Evolutionary conservation across 176 grass and related monocot genomes (phyloP).

Genomic region (Elaeis guineensis): DNA sequence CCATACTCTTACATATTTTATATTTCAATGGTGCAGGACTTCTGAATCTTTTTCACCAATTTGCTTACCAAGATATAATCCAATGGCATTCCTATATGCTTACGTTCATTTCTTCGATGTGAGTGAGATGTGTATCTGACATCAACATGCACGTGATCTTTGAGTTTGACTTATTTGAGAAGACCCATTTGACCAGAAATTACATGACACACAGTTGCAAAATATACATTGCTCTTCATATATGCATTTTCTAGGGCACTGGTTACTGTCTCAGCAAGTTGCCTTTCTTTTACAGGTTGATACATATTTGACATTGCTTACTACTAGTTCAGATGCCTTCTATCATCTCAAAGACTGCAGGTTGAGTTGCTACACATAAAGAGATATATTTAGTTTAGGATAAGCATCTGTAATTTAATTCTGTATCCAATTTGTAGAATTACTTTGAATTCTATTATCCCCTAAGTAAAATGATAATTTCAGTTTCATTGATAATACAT

Average conservation of each 20-base stretch:
- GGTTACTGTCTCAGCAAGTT: constrained; percentile 23
- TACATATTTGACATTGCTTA: constrained; percentile 73
- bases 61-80: constrained; percentile 98
- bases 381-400: too few species aligned
- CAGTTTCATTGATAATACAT: constrained; percentile 5
- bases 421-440: too few species aligned
- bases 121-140: constrained; percentile 25
- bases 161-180: not conserved
- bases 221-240: too few species aligned
- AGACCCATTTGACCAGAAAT: constrained; percentile 1
- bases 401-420: too few species aligned
- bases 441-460: too few species aligned
- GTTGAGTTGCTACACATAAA: constrained; percentile 33
- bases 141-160: not conserved
- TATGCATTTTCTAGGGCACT: not conserved
- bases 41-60: constrained; percentile 95
- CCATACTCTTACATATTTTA: constrained; percentile 8
- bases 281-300: constrained; percentile 49
- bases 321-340: constrained; percentile 75
- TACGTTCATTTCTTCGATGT: constrained; percentile 99
- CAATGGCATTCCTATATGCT: constrained; percentile 89
- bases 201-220: too few species aligned
- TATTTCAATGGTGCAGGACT: constrained; percentile 50
- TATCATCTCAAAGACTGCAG: constrained; percentile 94
- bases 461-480: not conserved